Evolutionary conservation across 192 early-diverging fungal genomes (phyloP).

Genomic region (Rhizophlyctis rosea): DNA sequence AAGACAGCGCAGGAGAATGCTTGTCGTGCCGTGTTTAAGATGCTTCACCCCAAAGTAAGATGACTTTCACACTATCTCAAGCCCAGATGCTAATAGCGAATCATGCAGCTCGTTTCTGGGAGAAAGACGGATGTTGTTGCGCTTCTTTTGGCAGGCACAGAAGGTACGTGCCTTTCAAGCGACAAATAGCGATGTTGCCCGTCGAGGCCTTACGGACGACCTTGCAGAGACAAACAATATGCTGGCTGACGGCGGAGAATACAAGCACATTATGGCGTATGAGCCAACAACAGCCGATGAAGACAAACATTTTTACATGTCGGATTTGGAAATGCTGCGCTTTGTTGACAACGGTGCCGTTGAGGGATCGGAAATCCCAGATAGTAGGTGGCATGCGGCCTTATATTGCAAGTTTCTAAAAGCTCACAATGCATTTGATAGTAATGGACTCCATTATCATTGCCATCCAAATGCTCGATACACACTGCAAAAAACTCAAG

Average conservation of each 20-base stretch:
- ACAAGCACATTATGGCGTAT: constrained; percentile 40
- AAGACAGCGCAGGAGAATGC: constrained; percentile 28
- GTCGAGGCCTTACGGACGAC: no score
- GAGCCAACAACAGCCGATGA: constrained; percentile 10
- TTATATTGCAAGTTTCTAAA: constrained; percentile 14
- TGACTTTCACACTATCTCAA: no score
- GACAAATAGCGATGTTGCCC: no score
- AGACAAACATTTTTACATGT: constrained; percentile 22
- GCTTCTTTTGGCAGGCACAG: constrained; percentile 55
- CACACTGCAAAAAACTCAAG: constrained; percentile 57
- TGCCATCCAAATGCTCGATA: constrained; percentile 49
- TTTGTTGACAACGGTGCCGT: constrained; percentile 41
- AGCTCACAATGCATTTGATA: constrained; percentile 18
- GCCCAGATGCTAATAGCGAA: constrained; percentile 3
- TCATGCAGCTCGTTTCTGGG: constrained; percentile 52
- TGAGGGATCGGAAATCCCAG: constrained; percentile 44
- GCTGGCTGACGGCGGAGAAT: constrained; percentile 37
- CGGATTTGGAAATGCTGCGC: constrained; percentile 48
- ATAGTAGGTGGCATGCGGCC: constrained; percentile 43
- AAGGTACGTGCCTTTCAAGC: constrained; percentile 38
- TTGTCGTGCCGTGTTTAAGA: constrained; percentile 21
- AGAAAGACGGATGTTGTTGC: constrained; percentile 65
- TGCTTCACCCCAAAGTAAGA: constrained; percentile 40
- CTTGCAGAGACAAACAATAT: constrained; percentile 54
- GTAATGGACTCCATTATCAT: constrained; percentile 66